phyloP scores from a whole-genome alignment of 176 grass and related monocot genomes.

The Musa beccarii region DNA sequence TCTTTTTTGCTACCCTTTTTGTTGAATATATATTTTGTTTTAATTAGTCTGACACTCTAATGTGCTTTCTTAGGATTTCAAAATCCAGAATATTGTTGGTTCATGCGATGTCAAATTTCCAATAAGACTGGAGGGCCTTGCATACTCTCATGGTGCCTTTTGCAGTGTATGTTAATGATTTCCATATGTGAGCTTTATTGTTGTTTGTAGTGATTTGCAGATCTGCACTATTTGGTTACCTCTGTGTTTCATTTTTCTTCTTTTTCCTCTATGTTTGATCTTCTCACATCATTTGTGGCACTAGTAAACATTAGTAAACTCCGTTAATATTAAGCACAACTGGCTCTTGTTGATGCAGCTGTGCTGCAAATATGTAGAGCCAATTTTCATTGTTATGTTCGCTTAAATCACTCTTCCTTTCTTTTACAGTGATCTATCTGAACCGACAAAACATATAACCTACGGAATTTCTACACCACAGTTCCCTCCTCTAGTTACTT shows the following conservation, averaged over 20 bases:
- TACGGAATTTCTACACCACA: neutral
- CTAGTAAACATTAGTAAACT: no score
- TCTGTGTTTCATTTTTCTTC: neutral
- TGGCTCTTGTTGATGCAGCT: neutral
- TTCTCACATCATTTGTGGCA: neutral
- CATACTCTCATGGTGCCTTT: constrained; percentile 93
- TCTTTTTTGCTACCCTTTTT: neutral
- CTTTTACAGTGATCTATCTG: neutral
- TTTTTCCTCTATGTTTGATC: neutral
- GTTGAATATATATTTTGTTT: constrained; percentile 4
- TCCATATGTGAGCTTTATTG: neutral
- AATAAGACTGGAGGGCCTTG: constrained; percentile 93
- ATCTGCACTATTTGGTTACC: neutral
- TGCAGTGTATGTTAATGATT: constrained; percentile 56
- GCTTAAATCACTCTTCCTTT: neutral
- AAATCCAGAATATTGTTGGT: constrained; percentile 93
- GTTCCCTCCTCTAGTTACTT: neutral
- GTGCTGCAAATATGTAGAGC: neutral
- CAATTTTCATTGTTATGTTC: neutral
- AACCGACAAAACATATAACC: no score
- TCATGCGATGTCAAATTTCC: constrained; percentile 98
- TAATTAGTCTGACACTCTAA: neutral
- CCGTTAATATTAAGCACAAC: no score
- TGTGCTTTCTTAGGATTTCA: constrained; percentile 56
- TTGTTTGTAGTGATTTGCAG: neutral